Base-by-base conservation (phyloP, 2,329 filamentous ascomycete species). In the Venturia nashicola region DNA sequence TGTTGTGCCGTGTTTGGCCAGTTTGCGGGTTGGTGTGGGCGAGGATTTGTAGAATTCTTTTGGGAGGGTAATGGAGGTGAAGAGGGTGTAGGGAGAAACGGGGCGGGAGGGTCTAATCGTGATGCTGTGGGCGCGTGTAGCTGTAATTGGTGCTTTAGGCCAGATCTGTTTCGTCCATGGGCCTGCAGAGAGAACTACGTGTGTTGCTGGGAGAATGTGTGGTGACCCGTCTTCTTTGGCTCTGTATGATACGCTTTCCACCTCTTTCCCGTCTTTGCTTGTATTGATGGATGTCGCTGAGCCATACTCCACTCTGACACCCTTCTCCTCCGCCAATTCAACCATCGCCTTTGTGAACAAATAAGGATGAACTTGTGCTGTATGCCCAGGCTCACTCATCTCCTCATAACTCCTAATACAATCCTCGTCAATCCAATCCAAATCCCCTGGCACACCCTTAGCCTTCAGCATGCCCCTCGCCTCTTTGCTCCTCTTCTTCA, bases 301-400 rank as follows among this genome's bases (percentile, higher is more conserved):
- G 34, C 86, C 86, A 54, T 87, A 79, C 39, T 84, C 79, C 62
- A 97, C 80, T 27, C 86, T 74, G 0, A 75, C 78, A 1, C 79
- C 79, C 43, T 73, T 72, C 61, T 89, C 83, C 64, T 83, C 77
- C 0, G 93, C 91, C 14, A 97, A 80, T 51, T 84, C 79, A 5
- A 89, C 90, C 67, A 97, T 95, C 18, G 86, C 81, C 0, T 85
- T 93, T 0, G 94, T 97, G 72, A 99, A 97, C 55, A 91, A 86
- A 66, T 87, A 89, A 0, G 94, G 94, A 71, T 99, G 93, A 2
- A 97, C 93, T 75, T 99, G 94, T 0, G 94, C 90, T 1, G 94
- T 97, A 66, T 91, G 89, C 1, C 82, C 82, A 0, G 86, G 84
- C 2, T 85, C 86, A 2, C 90, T 91, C 91, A 97, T 97, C 71